Evolutionary conservation across 352 stramenopile species (phyloP).

Genomic region (Pilasporangium apinafurcum): DNA sequence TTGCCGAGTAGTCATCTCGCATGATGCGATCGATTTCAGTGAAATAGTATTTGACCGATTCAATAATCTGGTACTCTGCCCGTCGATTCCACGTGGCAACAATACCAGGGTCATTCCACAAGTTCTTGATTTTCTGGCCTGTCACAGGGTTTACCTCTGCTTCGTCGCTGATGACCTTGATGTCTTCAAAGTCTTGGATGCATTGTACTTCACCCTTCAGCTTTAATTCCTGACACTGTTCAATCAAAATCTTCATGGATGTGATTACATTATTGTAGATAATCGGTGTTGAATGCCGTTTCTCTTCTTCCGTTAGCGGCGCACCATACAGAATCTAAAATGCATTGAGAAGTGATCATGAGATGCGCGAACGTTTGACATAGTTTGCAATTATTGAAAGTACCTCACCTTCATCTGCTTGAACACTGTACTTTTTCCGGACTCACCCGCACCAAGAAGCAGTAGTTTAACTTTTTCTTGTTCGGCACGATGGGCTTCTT

Average conservation of each 20-base stretch:
- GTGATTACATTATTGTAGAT: constrained; percentile 90
- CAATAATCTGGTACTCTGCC: constrained; percentile 94
- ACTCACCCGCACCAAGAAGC: constrained; percentile 91
- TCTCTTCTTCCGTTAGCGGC: constrained; percentile 82
- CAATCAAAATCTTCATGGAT: constrained; percentile 89
- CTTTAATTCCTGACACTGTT: constrained; percentile 81
- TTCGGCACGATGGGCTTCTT: constrained; percentile 68
- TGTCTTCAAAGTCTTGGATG: constrained; percentile 74
- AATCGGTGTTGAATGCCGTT: constrained; percentile 80
- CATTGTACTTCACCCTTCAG: constrained; percentile 73
- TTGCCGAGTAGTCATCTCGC: constrained; percentile 89
- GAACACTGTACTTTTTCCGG: constrained; percentile 94
- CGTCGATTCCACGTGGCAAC: constrained; percentile 88
- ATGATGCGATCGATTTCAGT: constrained; percentile 94
- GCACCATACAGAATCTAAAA: constrained; percentile 83
- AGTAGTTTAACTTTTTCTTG: constrained; percentile 95
- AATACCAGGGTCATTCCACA: constrained; percentile 92
- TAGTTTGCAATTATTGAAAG: neutral
- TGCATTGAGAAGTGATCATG: neutral
- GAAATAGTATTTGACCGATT: constrained; percentile 97
- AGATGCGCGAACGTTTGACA: neutral
- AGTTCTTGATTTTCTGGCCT: constrained; percentile 89
- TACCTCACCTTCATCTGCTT: constrained; percentile 86
- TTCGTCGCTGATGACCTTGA: constrained; percentile 73
- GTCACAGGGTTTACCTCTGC: constrained; percentile 87